These are phyloP conservation scores for Chlorella sp. DNA, from an alignment of 139 green algal genomes.

Conservation along the genomic window DNA sequence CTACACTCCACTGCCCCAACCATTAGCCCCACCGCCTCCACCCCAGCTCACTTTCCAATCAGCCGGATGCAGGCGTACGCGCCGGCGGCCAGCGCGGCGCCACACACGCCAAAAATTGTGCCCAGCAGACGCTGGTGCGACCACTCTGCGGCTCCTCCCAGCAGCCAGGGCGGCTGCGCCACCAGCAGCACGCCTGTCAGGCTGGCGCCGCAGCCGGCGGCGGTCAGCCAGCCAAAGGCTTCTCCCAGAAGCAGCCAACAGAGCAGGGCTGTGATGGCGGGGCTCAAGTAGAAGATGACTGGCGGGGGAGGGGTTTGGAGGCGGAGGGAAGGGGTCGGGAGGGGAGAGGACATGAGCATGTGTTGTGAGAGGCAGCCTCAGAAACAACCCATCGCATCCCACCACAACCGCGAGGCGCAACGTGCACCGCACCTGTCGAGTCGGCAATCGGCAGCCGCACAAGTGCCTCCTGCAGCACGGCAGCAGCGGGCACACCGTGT, in stretches of 20 bases:
- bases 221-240: constrained; percentile 13
- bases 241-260: constrained; percentile 45
- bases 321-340: not conserved
- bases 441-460: constrained; percentile 45
- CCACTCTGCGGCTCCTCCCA: not conserved
- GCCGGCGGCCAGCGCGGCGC: not conserved
- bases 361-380: not conserved
- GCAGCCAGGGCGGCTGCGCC: constrained; percentile 49
- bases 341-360: not conserved
- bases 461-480: constrained; percentile 28
- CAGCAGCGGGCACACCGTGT: not conserved
- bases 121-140: not conserved
- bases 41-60: constrained; percentile 15
- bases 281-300: constrained; percentile 58
- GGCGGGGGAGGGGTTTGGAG: constrained; percentile 15
- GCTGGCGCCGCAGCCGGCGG: constrained; percentile 43
- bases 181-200: constrained; percentile 42
- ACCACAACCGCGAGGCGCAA: no score
- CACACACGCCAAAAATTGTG: not conserved
- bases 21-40: no score
- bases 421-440: constrained; percentile 18
- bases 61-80: constrained; percentile 24
- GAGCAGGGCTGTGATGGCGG: constrained; percentile 45
- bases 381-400: no score
- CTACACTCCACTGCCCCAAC: no score